Conservation (phyloP, 106 monocot genomes). For the Hemerocallis citrina region DNA sequence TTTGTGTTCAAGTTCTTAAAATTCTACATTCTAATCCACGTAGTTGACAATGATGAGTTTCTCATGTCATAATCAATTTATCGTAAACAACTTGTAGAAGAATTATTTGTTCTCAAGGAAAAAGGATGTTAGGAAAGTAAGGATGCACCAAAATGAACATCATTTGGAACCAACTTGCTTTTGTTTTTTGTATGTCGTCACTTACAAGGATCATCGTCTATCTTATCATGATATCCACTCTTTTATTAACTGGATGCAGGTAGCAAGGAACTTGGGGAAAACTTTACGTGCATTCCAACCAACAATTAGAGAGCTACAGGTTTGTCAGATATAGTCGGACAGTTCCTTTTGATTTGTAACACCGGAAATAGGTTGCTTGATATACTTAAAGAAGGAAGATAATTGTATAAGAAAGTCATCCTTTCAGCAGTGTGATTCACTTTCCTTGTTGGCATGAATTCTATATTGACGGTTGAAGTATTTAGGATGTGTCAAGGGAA, state of each 20-base stretch:
- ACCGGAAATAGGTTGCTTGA: not conserved
- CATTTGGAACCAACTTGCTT: not conserved
- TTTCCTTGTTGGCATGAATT: not conserved
- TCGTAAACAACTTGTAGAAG: too few species aligned
- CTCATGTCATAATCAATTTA: too few species aligned
- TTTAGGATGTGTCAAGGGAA: conserved; percentile 95
- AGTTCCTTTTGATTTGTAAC: not conserved
- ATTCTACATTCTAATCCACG: too few species aligned
- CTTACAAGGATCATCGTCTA: too few species aligned
- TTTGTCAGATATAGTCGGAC: conserved; percentile 5
- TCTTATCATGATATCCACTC: not conserved
- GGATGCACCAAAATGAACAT: not conserved
- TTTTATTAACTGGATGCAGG: conserved; percentile 38
- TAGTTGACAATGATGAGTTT: too few species aligned
- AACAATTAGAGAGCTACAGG: conserved; percentile 96
- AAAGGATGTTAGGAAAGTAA: not conserved
- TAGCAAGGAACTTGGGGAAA: conserved; percentile 88
- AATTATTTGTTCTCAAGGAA: not conserved
- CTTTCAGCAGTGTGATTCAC: not conserved
- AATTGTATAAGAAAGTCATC: not conserved
- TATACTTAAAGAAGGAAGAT: not conserved
- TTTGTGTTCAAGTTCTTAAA: too few species aligned
- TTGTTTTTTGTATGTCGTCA: too few species aligned
- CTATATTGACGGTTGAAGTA: conserved; percentile 1
- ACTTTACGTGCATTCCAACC: conserved; percentile 94